Percentiles rank a stretch among this genome's conserved stretches.
Conservation (phyloP, 2,329 filamentous ascomycete species). For the Sarocladium kiliense region DNA sequence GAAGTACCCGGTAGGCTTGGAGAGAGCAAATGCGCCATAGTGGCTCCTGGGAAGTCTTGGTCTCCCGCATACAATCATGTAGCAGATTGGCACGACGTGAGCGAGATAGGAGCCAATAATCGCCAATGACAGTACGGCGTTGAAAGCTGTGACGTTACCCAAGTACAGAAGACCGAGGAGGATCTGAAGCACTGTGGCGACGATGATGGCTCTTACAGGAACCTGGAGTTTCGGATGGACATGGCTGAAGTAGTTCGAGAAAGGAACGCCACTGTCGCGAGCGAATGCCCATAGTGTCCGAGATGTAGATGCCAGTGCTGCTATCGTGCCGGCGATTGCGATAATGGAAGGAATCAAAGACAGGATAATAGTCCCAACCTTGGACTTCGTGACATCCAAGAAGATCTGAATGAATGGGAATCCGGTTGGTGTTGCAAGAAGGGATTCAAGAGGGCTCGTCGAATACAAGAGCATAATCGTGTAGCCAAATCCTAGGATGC, state of each 20-base stretch:
- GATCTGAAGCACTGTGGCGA: slow-evolving; percentile 21
- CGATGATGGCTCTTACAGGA: slow-evolving; percentile 23
- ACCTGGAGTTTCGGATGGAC: slow-evolving; percentile 26
- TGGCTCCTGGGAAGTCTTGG: slow-evolving; percentile 13
- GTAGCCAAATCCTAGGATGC: slow-evolving; percentile 27
- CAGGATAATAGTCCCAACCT: slow-evolving; percentile 21
- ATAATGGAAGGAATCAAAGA: slow-evolving; percentile 21
- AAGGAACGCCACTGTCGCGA: slow-evolving; percentile 30
- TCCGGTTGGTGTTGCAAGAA: slow-evolving; percentile 34
- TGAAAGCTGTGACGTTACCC: slow-evolving; percentile 36
- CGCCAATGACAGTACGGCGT: slow-evolving; percentile 16
- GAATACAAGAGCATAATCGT: slow-evolving; percentile 37
- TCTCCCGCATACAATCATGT: slow-evolving; percentile 32
- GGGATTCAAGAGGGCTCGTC: slow-evolving; percentile 28
- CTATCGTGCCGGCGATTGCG: slow-evolving; percentile 24
- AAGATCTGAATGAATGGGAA: slow-evolving; percentile 39
- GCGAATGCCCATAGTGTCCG: slow-evolving; percentile 35
- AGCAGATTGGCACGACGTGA: slow-evolving; percentile 32
- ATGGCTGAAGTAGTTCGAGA: slow-evolving; percentile 28
- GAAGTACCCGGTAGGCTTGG: neutral
- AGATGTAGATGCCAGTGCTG: slow-evolving; percentile 29
- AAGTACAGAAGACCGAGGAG: slow-evolving; percentile 33
- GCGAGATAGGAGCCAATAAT: slow-evolving; percentile 39
- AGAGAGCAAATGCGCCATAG: slow-evolving; percentile 17
- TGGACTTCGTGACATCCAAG: slow-evolving; percentile 21